Percentiles rank a stretch among this genome's conserved stretches.
These are phyloP conservation scores for Nevesoporus exiguus DNA, from an alignment of 768 basidiomycete genomes.

Conservation along the genomic window DNA sequence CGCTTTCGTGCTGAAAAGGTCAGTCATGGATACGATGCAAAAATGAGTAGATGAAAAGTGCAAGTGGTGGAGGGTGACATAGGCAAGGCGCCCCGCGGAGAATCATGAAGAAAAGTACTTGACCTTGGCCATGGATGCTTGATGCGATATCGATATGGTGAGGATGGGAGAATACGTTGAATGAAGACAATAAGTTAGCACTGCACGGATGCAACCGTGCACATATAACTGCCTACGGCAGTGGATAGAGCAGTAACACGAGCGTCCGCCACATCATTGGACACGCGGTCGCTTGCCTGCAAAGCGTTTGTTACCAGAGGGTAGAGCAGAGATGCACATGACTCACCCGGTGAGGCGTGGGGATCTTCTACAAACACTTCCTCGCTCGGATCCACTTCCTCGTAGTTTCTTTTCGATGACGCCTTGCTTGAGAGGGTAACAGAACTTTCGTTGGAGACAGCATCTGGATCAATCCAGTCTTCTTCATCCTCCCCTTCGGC, in stretches of 20 bases:
- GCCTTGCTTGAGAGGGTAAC: slow-evolving; percentile 51
- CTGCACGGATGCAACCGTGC: slow-evolving; percentile 3
- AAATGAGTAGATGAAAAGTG: not conserved
- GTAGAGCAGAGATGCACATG: not conserved
- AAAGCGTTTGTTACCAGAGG: not conserved
- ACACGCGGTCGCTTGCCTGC: slow-evolving; percentile 47
- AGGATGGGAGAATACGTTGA: slow-evolving; percentile 7
- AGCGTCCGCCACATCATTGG: slow-evolving; percentile 25
- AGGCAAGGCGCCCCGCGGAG: not conserved
- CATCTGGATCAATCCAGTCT: slow-evolving; percentile 46
- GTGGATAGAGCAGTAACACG: not conserved
- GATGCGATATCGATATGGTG: slow-evolving; percentile 6
- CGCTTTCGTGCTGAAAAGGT: slow-evolving; percentile 29
- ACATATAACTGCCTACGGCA: not conserved
- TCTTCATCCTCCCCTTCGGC: slow-evolving; percentile 46
- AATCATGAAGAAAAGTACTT: slow-evolving; percentile 23
- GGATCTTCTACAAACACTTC: slow-evolving; percentile 33
- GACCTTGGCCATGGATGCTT: slow-evolving; percentile 24
- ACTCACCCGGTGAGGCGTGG: slow-evolving; percentile 46
- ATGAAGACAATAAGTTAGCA: slow-evolving; percentile 30
- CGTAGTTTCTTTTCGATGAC: slow-evolving; percentile 47
- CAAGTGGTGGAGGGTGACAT: not conserved
- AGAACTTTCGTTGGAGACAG: slow-evolving; percentile 50
- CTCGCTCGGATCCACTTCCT: slow-evolving; percentile 47
- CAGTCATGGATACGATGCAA: slow-evolving; percentile 22